Evolutionary conservation across 139 green algal genomes (phyloP).

Genomic region (Coelastrella sp.): DNA sequence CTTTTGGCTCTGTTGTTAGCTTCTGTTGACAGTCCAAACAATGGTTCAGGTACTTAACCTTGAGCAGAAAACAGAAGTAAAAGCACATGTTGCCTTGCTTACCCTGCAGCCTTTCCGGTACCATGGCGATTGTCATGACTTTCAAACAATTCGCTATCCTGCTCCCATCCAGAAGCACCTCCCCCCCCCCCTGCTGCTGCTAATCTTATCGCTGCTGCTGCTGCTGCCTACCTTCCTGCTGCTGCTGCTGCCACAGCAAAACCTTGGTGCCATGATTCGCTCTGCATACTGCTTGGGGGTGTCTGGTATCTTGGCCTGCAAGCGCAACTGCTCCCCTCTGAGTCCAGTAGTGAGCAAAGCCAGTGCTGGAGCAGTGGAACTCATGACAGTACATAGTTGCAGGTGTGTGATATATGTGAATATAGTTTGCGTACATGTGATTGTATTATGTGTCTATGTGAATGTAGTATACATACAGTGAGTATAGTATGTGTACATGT

Average conservation of each 20-base stretch:
- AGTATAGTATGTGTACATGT: no score
- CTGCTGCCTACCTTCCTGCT: background rate
- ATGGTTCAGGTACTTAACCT: no score
- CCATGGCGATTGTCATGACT: no score
- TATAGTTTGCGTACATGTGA: background rate
- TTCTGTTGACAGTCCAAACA: no score
- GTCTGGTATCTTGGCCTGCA: slow-evolving; percentile 83
- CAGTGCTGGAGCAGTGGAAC: slow-evolving; percentile 87
- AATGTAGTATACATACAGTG: no score
- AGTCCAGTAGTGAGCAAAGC: slow-evolving; percentile 87
- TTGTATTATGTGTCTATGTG: background rate
- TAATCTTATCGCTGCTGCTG: background rate
- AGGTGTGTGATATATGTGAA: background rate
- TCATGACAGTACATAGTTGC: slow-evolving; percentile 70
- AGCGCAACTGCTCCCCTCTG: slow-evolving; percentile 88
- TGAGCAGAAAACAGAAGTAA: no score
- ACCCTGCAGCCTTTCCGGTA: no score
- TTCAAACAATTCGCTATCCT: no score
- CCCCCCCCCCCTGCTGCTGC: background rate
- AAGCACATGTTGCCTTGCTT: no score
- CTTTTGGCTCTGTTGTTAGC: no score
- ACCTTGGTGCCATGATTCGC: slow-evolving; percentile 91
- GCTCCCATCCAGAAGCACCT: no score
- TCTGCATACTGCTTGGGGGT: slow-evolving; percentile 89
- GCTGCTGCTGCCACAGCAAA: slow-evolving; percentile 75